Conservation (phyloP, 306 rosid genomes). For the Elaeagnus macrophylla region DNA sequence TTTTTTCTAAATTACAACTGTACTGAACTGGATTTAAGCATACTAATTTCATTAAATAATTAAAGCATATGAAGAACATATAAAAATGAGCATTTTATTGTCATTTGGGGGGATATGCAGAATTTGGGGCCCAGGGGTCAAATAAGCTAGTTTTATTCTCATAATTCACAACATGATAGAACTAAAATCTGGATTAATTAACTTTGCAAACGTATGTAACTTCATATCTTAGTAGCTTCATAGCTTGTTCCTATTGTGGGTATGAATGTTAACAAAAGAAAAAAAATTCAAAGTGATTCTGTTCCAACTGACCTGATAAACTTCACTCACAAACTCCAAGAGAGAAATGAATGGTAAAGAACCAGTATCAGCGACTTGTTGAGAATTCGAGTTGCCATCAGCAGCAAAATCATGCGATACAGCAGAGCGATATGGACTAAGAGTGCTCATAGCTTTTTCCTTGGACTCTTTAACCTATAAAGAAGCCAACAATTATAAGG, state of each 20-base stretch:
- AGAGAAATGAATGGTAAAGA: constrained; percentile 69
- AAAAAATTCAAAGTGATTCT: constrained; percentile 4
- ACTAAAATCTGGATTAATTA: too few species aligned
- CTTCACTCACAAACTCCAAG: constrained; percentile 82
- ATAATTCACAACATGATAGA: too few species aligned
- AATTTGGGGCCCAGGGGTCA: too few species aligned
- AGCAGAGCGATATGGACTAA: constrained; percentile 58
- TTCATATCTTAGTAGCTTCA: not conserved
- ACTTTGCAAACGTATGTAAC: not conserved
- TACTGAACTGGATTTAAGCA: not conserved
- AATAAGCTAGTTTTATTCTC: too few species aligned
- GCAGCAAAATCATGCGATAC: constrained; percentile 61
- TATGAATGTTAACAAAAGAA: constrained; percentile 3
- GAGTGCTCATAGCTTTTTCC: constrained; percentile 72
- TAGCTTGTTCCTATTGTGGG: not conserved
- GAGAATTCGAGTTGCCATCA: constrained; percentile 44
- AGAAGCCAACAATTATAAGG: not conserved
- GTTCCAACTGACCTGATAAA: constrained; percentile 67
- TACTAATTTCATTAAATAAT: constrained; percentile 5
- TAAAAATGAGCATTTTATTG: not conserved
- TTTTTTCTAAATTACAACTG: too few species aligned
- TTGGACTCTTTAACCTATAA: constrained; percentile 88
- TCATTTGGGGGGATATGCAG: too few species aligned
- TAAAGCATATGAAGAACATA: not conserved
- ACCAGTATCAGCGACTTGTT: constrained; percentile 36